Evolutionary conservation across 495 filamentous ascomycete species (phyloP), one percentile per base, ranked within the genome.

Genomic region (Annulohypoxylon bovei): DNA sequence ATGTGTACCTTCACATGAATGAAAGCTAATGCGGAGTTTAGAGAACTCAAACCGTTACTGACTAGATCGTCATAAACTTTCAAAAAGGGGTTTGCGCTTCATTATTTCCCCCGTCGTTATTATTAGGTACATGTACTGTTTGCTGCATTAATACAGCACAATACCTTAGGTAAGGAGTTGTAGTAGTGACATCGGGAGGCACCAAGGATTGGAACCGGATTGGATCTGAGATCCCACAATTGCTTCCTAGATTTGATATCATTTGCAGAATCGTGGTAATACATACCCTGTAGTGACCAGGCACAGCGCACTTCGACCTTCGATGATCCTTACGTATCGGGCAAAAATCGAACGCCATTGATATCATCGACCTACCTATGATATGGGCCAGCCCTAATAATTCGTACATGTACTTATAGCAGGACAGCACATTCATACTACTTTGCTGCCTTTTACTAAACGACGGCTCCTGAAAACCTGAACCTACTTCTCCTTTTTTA

Each of bases 271-370:
- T 61, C 60, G 55, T 30, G 60, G 61, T 65, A 30, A 40, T 33
- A 67, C 54, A 25, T 44, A 72, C 60, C 60, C 60, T 68, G 64
- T 56, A 65, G 49, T 44, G 25, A 47, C 49, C 65, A 72, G 65
- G 70, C 50, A 68, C 70, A 62, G 44, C 60, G 56, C 30, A 65
- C 32, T 55, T 68, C 30, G 56, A 54, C 32, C 65, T 65, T 65
- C 35, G 70, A 68, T 62, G 65, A 72, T 72, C 70, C 42, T 57
- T 66, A 63, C 62, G 62, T 55, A 46, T 67, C 63, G 35, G 71
- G 56, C 14, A 39, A 35, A 32, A 54, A 27, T 63, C 57, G 57
- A 67, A 59, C 71, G 71, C 67, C 71, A 40, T 73, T 70, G 71
- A 73, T 60, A 73, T 70, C 71, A 73, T 68, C 53, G 54, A 44